Base-by-base conservation (phyloP, 1,284 basidiomycete species). In the Rhodotorula sp. region DNA sequence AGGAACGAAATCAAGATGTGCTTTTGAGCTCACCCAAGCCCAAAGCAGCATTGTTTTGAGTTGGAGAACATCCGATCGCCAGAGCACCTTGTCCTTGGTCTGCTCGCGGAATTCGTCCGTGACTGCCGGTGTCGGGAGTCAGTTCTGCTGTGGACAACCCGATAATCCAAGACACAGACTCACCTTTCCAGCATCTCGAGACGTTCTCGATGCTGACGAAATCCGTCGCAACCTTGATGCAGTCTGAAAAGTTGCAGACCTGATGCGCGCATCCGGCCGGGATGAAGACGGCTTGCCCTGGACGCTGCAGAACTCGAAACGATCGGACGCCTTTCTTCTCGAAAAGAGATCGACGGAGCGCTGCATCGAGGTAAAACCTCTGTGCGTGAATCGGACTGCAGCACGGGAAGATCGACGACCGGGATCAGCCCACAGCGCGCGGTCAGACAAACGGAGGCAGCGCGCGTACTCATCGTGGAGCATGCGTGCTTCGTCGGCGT, bases 201-300 rank as follows among this genome's bases (percentile, higher is more conserved):
- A 97, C 89, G 79, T 96, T 97, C 83, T 97, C 91, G 21, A 92
- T 90, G 82, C 90, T 92, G 74, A 97, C 92, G 82, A 95, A 98
- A 83, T 98, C 94, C 75, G 91, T 86, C n/a, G 95, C 94, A 61
- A 97, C 91, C 83, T 97, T 97, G 84, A 97, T 90, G 80, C 92
- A 96, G 81, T 97, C 93, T 18, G 92, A 86, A 48, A 95, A 83
- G 79, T 95, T 94, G 79, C 88, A 88, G 12, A 92, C 91, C 87
- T 91, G 75, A 49, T 72, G 75, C 2, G 75, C 75, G 65, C 72
- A 74, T 48, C 95, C 94, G 2, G 94, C 94, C 5, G 94, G 94
- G 76, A 98, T 93, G 81, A 97, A 95, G 18, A 98, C 89, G 0
- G 92, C 94, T 78, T 98, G 90, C n/a, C 93, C 93, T 2, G 91